Percentiles rank a stretch among this genome's conserved stretches.
phyloP scores from a whole-genome alignment of 768 basidiomycete genomes.

The Calocera viscosa region DNA sequence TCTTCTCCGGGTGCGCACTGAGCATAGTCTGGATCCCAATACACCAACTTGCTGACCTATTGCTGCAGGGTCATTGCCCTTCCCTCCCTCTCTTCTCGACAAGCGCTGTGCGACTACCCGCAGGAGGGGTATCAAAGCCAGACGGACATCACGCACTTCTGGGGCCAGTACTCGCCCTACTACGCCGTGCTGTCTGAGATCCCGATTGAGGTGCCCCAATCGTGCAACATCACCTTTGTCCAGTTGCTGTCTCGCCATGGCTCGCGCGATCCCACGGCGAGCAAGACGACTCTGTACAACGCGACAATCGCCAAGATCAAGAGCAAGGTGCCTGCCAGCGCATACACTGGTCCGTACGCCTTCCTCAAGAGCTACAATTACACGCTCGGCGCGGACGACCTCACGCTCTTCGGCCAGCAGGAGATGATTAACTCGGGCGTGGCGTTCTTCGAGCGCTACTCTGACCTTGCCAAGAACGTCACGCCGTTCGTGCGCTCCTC shows the following conservation, averaged over 20 bases:
- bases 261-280: conserved; percentile 56
- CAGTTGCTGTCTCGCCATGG: conserved; percentile 67
- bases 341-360: conserved; percentile 34
- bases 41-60: neutral
- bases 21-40: neutral
- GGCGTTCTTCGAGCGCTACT: conserved; percentile 29
- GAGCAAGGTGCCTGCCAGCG: conserved; percentile 25
- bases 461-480: conserved; percentile 23
- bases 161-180: conserved; percentile 55
- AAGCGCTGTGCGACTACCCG: conserved; percentile 1
- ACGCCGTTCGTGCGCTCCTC: conserved; percentile 46
- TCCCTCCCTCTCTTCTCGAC: neutral
- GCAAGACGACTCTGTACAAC: conserved; percentile 34
- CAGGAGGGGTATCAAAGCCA: neutral
- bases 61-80: neutral
- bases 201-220: conserved; percentile 30
- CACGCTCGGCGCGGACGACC: conserved; percentile 41
- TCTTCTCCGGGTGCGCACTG: neutral
- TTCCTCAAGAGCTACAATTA: conserved; percentile 52
- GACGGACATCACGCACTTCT: conserved; percentile 27
- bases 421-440: conserved; percentile 42
- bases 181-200: conserved; percentile 37
- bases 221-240: conserved; percentile 48
- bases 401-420: conserved; percentile 52
- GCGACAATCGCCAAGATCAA: conserved; percentile 44